Base-by-base conservation (phyloP, 2,329 filamentous ascomycete genomes). In the Botryotinia narcissicola region DNA sequence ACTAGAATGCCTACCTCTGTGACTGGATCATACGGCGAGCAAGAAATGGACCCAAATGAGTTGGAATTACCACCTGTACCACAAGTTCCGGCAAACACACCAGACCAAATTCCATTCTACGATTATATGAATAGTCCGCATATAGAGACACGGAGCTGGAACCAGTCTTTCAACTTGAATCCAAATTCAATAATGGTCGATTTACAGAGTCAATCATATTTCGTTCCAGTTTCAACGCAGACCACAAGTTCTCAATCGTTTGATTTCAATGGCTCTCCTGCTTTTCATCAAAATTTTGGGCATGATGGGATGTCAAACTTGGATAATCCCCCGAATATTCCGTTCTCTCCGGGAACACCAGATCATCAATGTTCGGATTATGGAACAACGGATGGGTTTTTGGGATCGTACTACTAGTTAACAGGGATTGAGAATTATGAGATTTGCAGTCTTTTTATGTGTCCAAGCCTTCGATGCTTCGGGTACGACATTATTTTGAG, bases 371-470 rank as follows among this genome's bases (percentile, higher is more conserved):
- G 32, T 57, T 35, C 10, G 25, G 35, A n/a, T 9, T 68, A 42
- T 68, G 35, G 10, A 32, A 4, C 35, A 12, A 16, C 48, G 10
- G 25, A 32, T 68, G 48, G 29, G 10, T 68, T 42, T 57, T 10
- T 25, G 25, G 2, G 20, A 14, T 25, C 62, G 8, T 68, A 57
- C n/a, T 68, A 68, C 18, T 68, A 68, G 35, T 1, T 6, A 40
- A 9, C 1, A 42, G 5, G 16, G 12, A 20, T 32, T 1, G 9
- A 29, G 18, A 29, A 9, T 6, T 32, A 18, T 9, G 9, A 42
- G 4, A 25, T 42, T 0, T 6, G 0, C 18, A 18, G 9, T 16
- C 1, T 25, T n/a, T 57, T 22, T 0, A 42, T 22, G 1, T 22
- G 29, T 57, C 1, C 4, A 8, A 25, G 12, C 22, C 16, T 32